A percentile compares a stretch with the other conserved stretches of the same genome.
Evolutionary conservation across 495 filamentous ascomycete genomes (phyloP).

Genomic region (Podospora sp.): DNA sequence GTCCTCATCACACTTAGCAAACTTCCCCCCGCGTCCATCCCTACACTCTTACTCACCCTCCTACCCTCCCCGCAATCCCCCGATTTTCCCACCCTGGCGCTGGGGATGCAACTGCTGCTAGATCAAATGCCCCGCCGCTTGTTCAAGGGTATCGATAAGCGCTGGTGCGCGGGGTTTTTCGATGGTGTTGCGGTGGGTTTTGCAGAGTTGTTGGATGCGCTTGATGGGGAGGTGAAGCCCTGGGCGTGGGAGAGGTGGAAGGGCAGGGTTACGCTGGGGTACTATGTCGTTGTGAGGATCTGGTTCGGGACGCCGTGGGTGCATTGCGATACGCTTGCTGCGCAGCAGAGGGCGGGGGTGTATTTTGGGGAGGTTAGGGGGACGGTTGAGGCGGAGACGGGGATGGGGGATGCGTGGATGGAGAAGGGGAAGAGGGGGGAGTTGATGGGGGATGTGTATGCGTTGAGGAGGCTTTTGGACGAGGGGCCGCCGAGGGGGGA

Average conservation of each 20-base stretch:
- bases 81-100: background rate
- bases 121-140: background rate
- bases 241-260: background rate
- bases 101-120: background rate
- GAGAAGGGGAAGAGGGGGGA: background rate
- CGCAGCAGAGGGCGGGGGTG: background rate
- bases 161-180: background rate
- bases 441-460: background rate
- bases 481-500: background rate
- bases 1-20: background rate
- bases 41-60: background rate
- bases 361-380: background rate
- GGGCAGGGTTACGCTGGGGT: background rate
- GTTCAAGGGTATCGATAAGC: background rate
- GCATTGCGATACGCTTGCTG: background rate
- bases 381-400: background rate
- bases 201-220: background rate
- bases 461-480: background rate
- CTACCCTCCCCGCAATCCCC: background rate
- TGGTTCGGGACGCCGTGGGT: background rate
- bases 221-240: background rate
- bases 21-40: background rate
- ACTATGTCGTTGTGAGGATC: background rate
- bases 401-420: background rate
- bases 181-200: background rate